Evolutionary conservation across 2,329 filamentous ascomycete genomes (phyloP), one percentile per base, ranked within the genome.

Genomic region (Fusarium nisikadoi): DNA sequence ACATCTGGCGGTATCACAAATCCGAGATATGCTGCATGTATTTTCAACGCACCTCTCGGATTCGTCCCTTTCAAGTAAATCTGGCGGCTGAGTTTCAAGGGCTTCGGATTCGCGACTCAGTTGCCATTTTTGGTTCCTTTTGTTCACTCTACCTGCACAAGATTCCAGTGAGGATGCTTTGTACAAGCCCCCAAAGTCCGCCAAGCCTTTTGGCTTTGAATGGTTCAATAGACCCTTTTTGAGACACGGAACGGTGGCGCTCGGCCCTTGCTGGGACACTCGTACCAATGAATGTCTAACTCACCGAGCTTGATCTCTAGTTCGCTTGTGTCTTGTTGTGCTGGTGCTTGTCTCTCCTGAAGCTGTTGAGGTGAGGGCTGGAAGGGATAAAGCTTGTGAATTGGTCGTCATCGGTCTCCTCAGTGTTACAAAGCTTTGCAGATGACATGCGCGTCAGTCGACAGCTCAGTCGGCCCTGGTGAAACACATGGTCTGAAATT

Each of bases 401-500:
- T 65, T 67, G 70, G 70, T 65, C 68, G 63, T 55, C 59, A 55
- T 68, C n/a, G n/a, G 55, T 49, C 49, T 66, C 49, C 49, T 60
- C 62, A 47, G 31, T 36, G 20, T 52, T 42, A 43, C 46, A 62
- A 65, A 73, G 35, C 54, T 56, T 64, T 58, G 36, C 57, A 62
- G 43, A 65, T 75, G 74, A 74, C 70, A 71, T 73, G 33, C 53
- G 41, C 49, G 71, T 73, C 62, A 73, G 58, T 68, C 38, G 66
- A 54, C 31, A 25, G 14, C 35, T 47, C 52, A 62, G 62, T 70
- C 56, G 27, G 11, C n/a, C 27, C 14, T 31, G 20, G 60, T 55
- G 41, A 45, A 52, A 60, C 66, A 54, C 58, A 58, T 62, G 53
- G 11, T 38, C 29, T n/a, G 20, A 62, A 35, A 20, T 58, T n/a